Evolutionary conservation across 208 protist species (phyloP), one percentile per base, ranked within the genome.

Genomic region (Acanthamoeba healyi): DNA sequence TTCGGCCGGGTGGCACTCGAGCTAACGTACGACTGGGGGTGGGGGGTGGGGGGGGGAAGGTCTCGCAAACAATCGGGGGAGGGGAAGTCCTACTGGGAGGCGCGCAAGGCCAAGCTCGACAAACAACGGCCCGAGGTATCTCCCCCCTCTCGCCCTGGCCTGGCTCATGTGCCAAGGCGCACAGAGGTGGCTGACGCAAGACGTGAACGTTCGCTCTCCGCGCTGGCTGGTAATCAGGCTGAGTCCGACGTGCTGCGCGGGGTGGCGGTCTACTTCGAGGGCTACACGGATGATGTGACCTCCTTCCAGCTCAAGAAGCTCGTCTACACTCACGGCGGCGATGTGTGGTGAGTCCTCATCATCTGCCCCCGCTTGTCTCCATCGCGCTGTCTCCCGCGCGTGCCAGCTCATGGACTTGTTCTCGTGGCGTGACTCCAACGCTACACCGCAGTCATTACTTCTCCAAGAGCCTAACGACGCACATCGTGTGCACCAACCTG

Each of bases 401-500:
- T 51, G 9, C 40, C n/a, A n/a, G n/a, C n/a, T n/a, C n/a, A 56
- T 67, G 56, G 26, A 9, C 63, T 54, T 24, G 5, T 6, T 54
- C 10, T 34, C 38, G 14, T 74, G n/a, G n/a, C n/a, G n/a, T n/a
- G n/a, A n/a, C n/a, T n/a, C n/a, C 1, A 1, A 61, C 54, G 4
- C 54, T 1, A 24, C 54, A 29, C 54, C 0, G 10, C 42, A 93
- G 89, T 58, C 89, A 93, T 29, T 93, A 93, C 89, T 93, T 93
- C 14, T 84, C 65, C 1, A 93, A 93, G 42, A 42, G n/a, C 4
- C 40, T 32, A 3, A 93, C 89, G 26, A 93, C 89, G 32, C 89
- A 93, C 49, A 65, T 93, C 44, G 67, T 93, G n/a, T 93, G 89
- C 32, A 93, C 89, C 29, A 93, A 93, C 24, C 63, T 93, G 0